These are phyloP conservation scores for Crithidia bombi DNA, from an alignment of 208 protist genomes.

Conservation along the genomic window DNA sequence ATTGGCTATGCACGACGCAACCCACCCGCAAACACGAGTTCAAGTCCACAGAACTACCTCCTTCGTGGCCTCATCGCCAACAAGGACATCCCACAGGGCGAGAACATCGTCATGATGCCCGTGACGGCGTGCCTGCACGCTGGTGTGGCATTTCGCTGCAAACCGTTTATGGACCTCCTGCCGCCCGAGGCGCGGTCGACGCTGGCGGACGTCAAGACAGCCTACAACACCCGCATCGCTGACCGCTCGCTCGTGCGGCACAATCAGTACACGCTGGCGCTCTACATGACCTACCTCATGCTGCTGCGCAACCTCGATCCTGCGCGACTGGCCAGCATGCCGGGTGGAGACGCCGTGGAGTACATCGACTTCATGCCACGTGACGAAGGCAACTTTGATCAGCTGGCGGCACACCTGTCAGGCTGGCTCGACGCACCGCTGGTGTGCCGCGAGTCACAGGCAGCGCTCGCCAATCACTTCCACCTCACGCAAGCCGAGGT, in stretches of 20 bases:
- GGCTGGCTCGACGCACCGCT: slow-evolving; percentile 61
- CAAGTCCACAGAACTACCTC: not conserved
- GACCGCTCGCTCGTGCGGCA: slow-evolving; percentile 73
- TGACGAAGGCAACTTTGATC: slow-evolving; percentile 78
- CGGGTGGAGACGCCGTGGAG: slow-evolving; percentile 47
- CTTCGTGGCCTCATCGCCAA: slow-evolving; percentile 81
- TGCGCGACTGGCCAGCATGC: slow-evolving; percentile 26
- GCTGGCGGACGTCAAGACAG: slow-evolving; percentile 5
- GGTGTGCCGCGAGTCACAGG: slow-evolving; percentile 56
- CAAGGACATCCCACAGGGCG: slow-evolving; percentile 70
- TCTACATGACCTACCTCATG: slow-evolving; percentile 79
- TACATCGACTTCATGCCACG: slow-evolving; percentile 85
- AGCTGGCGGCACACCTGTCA: slow-evolving; percentile 60
- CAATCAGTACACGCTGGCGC: slow-evolving; percentile 78
- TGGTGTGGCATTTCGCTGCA: slow-evolving; percentile 47
- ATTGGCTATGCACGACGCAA: slow-evolving; percentile 58
- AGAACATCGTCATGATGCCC: slow-evolving; percentile 80
- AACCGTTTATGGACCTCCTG: slow-evolving; percentile 53
- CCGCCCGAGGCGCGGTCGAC: slow-evolving; percentile 31
- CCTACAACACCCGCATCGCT: slow-evolving; percentile 64
- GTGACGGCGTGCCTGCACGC: slow-evolving; percentile 67
- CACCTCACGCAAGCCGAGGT: slow-evolving; percentile 71
- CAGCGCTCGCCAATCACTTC: slow-evolving; percentile 53
- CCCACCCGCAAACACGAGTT: slow-evolving; percentile 9
- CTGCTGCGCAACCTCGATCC: slow-evolving; percentile 45